Evolutionary conservation across 495 filamentous ascomycete species (phyloP).

Genomic region (Podospora pseudoanserina): DNA sequence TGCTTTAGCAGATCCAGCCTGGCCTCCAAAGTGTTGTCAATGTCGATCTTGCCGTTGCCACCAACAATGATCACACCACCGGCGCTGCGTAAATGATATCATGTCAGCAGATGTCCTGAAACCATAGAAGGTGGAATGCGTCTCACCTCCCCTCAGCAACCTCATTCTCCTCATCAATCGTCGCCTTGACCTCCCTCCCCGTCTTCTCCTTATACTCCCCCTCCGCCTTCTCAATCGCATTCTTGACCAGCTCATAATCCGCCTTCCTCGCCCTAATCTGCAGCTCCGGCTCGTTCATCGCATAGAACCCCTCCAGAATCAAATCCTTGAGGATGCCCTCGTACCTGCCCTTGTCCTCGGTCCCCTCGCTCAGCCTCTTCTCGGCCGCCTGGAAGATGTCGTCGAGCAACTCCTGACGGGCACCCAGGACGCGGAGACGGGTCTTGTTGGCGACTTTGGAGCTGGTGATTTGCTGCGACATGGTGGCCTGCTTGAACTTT

Average conservation of each 20-base stretch:
- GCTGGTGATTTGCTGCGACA: conserved; percentile 95
- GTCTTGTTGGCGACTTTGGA: conserved; percentile 95
- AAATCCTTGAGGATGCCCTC: conserved; percentile 69
- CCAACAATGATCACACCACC: conserved; percentile 81
- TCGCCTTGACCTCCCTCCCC: conserved; percentile 57
- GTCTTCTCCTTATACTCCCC: conserved; percentile 76
- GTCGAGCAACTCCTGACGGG: conserved; percentile 86
- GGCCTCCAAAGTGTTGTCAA: conserved; percentile 97
- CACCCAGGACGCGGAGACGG: conserved; percentile 77
- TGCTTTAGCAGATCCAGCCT: conserved; percentile 78
- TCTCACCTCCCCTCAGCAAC: conserved; percentile 83
- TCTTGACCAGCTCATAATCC: conserved; percentile 68
- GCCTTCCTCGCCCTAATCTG: conserved; percentile 69
- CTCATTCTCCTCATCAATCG: conserved; percentile 73
- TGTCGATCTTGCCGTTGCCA: conserved; percentile 88
- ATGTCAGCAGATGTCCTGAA: conserved; percentile 2
- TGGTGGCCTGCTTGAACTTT: conserved; percentile 95
- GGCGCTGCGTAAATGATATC: conserved; percentile 52
- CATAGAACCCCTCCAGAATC: conserved; percentile 86
- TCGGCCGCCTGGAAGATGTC: conserved; percentile 80
- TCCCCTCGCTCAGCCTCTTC: conserved; percentile 59
- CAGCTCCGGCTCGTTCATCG: conserved; percentile 74
- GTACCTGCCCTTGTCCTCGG: conserved; percentile 69
- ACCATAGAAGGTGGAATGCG: conserved; percentile 12
- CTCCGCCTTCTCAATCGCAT: conserved; percentile 69